These are phyloP conservation scores for Pseudoneurospora amorphoporcata DNA, from an alignment of 495 filamentous ascomycete genomes.

Conservation along the genomic window DNA sequence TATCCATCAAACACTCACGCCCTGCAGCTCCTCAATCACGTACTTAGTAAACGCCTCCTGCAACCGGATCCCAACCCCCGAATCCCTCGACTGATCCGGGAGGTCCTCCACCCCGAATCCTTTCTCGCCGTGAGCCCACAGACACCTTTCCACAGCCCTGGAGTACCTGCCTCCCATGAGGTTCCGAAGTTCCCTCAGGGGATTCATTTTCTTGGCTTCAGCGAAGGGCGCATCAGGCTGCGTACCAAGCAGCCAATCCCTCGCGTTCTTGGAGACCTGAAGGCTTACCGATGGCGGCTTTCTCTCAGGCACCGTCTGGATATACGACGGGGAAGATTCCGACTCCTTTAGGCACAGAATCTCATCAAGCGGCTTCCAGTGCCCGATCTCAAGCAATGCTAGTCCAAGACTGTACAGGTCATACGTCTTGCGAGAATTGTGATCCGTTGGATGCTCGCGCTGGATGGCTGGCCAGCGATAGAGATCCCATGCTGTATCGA, in stretches of 20 bases:
- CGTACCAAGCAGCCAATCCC: too few relatives aligned
- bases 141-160: conserved; percentile 16
- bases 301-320: too few relatives aligned
- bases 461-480: conserved; percentile 25
- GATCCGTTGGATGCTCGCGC: conserved; percentile 14
- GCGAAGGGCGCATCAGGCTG: conserved; percentile 7
- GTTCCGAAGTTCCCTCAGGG: conserved; percentile 14
- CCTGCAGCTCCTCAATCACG: conserved; percentile 18
- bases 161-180: conserved; percentile 17
- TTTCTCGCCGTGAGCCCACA: conserved; percentile 22
- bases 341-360: conserved; percentile 24
- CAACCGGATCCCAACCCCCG: conserved; percentile 9
- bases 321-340: too few relatives aligned
- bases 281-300: conserved; percentile 8
- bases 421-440: conserved; percentile 34
- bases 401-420: conserved; percentile 43
- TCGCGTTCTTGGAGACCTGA: too few relatives aligned
- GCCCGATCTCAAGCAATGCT: conserved; percentile 39
- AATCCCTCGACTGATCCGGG: conserved; percentile 16
- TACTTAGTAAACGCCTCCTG: conserved; percentile 22
- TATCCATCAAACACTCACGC: conserved; percentile 4
- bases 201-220: conserved; percentile 4
- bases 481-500: conserved; percentile 19
- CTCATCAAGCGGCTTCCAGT: conserved; percentile 37
- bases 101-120: conserved; percentile 19